Base-by-base conservation (phyloP, 805 yeast species). In the Gaillardinia entomophila region DNA sequence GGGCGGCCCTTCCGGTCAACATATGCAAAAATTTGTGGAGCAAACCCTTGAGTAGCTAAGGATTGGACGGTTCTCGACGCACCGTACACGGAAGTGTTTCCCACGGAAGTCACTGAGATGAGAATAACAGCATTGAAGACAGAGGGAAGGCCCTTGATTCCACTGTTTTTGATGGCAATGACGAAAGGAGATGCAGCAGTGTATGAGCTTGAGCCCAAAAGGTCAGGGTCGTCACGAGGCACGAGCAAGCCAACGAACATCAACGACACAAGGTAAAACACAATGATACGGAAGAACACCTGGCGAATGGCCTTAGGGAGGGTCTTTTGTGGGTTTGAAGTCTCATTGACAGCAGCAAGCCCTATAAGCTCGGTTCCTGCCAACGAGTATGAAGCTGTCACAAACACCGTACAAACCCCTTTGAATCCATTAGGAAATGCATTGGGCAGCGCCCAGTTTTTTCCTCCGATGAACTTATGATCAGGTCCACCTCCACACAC, bases 311-410 rank as follows among this genome's bases (percentile, higher is more conserved):
- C 53, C 34, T 36, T 41, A 18, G 55, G 55, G 32, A 50, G 37
- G 19, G 51, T 37, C 45, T 47, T 47, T 30, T 43, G 40, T 17
- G 53, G 53, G 42, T 49, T 42, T n/a, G 30, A 35, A 17, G 51
- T 36, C 37, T 50, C 53, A 16, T 23, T 23, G 10, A 63, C 62
- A 16, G 60, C 55, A 5, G 67, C 62, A 30, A 61, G 50, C 8
- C 64, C 66, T 16, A 60, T 61, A 48, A 61, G 50, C 41, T 61
- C 67, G 26, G 57, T 46, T 11, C 67, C 67, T 2, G 62, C 66
- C 24, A 61, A 47, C 18, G 59, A 49, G 35, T 59, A 61, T 8
- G 61, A 52, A 2, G 67, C 67, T 1, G 66, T 58, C 13, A 61
- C 59, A 31, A 61, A 61, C 2, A 59, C 60, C 12, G 64, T 46